A percentile compares a stretch with the other conserved stretches of the same genome.
phyloP scores from a whole-genome alignment of 495 filamentous ascomycete species.

The Aspergillus diversus region DNA sequence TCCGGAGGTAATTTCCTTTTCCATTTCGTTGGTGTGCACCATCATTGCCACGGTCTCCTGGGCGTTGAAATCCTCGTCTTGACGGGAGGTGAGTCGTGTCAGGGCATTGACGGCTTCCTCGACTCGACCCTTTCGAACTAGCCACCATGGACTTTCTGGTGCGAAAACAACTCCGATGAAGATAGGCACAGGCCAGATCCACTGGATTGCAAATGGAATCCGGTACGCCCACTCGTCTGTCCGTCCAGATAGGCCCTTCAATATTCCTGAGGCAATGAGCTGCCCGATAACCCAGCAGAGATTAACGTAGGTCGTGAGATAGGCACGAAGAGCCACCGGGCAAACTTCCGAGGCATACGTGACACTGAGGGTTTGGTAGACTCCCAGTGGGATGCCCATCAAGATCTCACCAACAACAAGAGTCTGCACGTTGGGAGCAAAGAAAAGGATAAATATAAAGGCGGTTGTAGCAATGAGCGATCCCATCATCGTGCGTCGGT shows the following conservation, averaged over 20 bases:
- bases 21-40: not conserved
- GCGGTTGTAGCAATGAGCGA: conserved; percentile 64
- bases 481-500: conserved; percentile 68
- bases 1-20: conserved; percentile 54
- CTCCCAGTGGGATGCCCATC: conserved; percentile 77
- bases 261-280: conserved; percentile 72
- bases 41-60: not conserved
- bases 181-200: conserved; percentile 81
- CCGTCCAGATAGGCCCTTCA: conserved; percentile 62
- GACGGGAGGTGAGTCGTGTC: conserved; percentile 61
- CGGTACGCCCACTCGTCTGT: conserved; percentile 67
- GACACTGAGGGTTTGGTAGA: conserved; percentile 77
- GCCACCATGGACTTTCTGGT: conserved; percentile 82
- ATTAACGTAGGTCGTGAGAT: conserved; percentile 79
- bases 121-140: conserved; percentile 70
- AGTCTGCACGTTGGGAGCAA: conserved; percentile 66
- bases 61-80: not conserved
- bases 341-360: conserved; percentile 82
- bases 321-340: conserved; percentile 70
- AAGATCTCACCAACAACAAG: conserved; percentile 75
- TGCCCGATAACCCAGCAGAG: conserved; percentile 82
- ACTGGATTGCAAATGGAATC: conserved; percentile 74
- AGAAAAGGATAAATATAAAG: conserved; percentile 77
- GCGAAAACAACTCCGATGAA: conserved; percentile 70
- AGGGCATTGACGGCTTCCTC: conserved; percentile 70